A percentile compares a stretch with the other conserved stretches of the same genome.
These are phyloP conservation scores for Endotrypanum monterogeii DNA, from an alignment of 208 protist species.

Conservation along the genomic window DNA sequence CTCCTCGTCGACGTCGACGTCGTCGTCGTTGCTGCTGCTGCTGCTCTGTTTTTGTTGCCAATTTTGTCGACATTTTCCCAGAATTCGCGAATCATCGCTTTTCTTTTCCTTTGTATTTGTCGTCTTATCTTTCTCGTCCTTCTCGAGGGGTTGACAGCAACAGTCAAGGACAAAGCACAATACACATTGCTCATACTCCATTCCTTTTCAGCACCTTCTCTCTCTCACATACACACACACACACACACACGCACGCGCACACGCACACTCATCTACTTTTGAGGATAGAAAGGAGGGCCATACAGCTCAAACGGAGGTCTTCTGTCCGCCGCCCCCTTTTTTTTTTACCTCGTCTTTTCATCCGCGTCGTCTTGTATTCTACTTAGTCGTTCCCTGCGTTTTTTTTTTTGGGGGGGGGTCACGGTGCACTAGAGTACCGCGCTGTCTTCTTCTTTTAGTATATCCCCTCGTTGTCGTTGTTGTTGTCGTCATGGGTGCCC, in stretches of 20 bases:
- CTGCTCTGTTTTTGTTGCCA: not conserved
- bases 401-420: no score
- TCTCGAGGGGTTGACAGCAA: no score
- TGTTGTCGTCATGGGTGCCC: constrained; percentile 35
- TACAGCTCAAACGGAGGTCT: no score
- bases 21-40: not conserved
- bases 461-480: not conserved
- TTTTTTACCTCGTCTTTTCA: not conserved
- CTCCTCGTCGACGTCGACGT: not conserved
- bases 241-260: constrained; percentile 16
- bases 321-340: not conserved
- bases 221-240: not conserved
- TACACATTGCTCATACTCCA: not conserved
- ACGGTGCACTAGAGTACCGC: no score
- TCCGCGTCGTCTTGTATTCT: not conserved
- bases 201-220: no score
- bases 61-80: not conserved
- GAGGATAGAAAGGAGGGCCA: no score
- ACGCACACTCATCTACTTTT: no score
- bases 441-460: no score
- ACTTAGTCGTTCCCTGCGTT: no score
- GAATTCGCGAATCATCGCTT: not conserved
- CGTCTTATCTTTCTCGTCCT: not conserved
- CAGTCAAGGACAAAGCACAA: no score
- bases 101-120: no score